phyloP scores from a whole-genome alignment of 768 basidiomycete species.

The Hypholoma fasciculare region DNA sequence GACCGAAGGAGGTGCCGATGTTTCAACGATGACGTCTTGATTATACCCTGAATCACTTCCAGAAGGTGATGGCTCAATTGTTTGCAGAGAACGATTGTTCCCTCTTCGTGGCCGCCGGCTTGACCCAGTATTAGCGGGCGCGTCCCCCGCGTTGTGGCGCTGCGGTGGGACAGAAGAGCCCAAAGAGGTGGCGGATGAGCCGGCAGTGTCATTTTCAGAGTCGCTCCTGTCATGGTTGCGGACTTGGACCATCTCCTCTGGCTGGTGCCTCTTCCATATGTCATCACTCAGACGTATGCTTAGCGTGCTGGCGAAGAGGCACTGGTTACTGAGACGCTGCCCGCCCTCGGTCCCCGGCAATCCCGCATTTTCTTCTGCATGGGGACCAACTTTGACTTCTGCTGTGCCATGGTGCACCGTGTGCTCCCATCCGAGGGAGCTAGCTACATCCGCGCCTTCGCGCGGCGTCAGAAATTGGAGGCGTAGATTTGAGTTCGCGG shows the following conservation, averaged over 20 bases:
- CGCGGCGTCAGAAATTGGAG: neutral
- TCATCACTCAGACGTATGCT: neutral
- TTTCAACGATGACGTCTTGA: neutral
- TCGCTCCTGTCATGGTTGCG: neutral
- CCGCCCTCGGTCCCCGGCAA: neutral
- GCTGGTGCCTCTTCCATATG: neutral
- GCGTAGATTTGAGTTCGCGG: neutral
- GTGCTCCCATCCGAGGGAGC: neutral
- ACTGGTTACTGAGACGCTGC: neutral
- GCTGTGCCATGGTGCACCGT: slow-evolving; percentile 3
- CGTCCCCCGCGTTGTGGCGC: neutral
- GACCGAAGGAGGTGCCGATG: neutral
- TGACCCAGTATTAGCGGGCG: neutral
- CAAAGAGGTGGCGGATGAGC: neutral
- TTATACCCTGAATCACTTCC: neutral
- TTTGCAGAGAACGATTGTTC: neutral
- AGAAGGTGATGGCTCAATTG: neutral
- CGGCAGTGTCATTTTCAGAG: neutral
- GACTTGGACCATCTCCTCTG: neutral
- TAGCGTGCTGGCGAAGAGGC: slow-evolving; percentile 8
- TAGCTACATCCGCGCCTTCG: neutral
- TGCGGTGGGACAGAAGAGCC: neutral
- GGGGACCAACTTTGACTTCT: slow-evolving; percentile 5
- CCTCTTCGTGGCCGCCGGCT: neutral
- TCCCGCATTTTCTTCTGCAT: neutral